A percentile compares a stretch with the other conserved stretches of the same genome.
Conservation (phyloP, 2,329 filamentous ascomycete species). For the Pseudogymnoascus sp. region DNA sequence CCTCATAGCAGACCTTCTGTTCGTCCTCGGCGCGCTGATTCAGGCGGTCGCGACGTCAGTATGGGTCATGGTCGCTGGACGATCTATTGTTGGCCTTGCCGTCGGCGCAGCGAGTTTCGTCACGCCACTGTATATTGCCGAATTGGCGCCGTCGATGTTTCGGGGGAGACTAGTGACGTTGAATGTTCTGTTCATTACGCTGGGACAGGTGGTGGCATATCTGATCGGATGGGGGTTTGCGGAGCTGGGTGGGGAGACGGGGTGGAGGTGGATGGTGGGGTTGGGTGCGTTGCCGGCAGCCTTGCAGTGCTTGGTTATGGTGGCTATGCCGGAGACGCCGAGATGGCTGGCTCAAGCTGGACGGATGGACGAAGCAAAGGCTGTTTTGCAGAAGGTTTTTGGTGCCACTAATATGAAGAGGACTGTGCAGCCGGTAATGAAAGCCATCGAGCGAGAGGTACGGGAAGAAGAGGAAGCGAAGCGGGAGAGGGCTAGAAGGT, state of each 20-base stretch:
- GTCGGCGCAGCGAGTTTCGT: slow-evolving; percentile 75
- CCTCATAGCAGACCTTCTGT: slow-evolving; percentile 56
- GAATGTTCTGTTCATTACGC: slow-evolving; percentile 73
- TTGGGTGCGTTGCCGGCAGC: slow-evolving; percentile 70
- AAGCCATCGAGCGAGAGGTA: slow-evolving; percentile 65
- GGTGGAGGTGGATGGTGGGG: slow-evolving; percentile 90
- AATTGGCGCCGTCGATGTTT: slow-evolving; percentile 68
- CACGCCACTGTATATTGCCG: slow-evolving; percentile 79
- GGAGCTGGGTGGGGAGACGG: slow-evolving; percentile 43
- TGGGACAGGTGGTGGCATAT: slow-evolving; percentile 85
- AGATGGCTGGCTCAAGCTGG: slow-evolving; percentile 73
- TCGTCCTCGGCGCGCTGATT: slow-evolving; percentile 56
- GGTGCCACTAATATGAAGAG: slow-evolving; percentile 36
- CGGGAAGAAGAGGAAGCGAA: slow-evolving; percentile 54
- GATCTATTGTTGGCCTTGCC: slow-evolving; percentile 61
- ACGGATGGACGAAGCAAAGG: slow-evolving; percentile 49
- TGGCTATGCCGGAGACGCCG: slow-evolving; percentile 78
- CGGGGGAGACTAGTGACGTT: slow-evolving; percentile 76
- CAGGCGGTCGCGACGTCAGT: slow-evolving; percentile 55
- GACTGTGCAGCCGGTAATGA: slow-evolving; percentile 52
- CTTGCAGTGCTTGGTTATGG: slow-evolving; percentile 59
- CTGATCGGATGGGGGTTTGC: slow-evolving; percentile 68
- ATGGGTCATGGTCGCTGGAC: slow-evolving; percentile 54
- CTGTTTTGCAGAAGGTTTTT: slow-evolving; percentile 58
- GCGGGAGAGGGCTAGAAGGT: slow-evolving; percentile 17